Evolutionary conservation across 164 flowering plant genomes (phyloP).

Genomic region (Vitis vinifera): ASM3070453v1 NC_081812.1:11940001-11940500

Average conservation of each 20-base stretch:
- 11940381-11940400: no score
- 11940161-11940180: conserved; percentile 44
- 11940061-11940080: conserved; percentile 22
- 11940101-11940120: conserved; percentile 5
- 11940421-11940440: no score
- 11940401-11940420: neutral
- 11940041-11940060: conserved; percentile 26
- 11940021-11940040: conserved; percentile 8
- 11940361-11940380: no score
- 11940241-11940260: no score
- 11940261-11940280: no score
- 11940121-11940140: conserved; percentile 8
- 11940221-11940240: neutral
- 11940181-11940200: conserved; percentile 6
- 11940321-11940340: no score
- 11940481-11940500: conserved; percentile 11
- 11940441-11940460: conserved; percentile 11
- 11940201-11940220: conserved; percentile 1
- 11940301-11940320: no score
- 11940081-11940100: neutral
- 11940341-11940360: no score
- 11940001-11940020: conserved; percentile 5
- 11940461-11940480: conserved; percentile 30
- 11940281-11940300: no score
- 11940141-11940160: conserved; percentile 48